A percentile compares a stretch with the other conserved stretches of the same genome.
phyloP scores from a whole-genome alignment of 768 basidiomycete species.

The Xerocomus brunneocitrinus region DNA sequence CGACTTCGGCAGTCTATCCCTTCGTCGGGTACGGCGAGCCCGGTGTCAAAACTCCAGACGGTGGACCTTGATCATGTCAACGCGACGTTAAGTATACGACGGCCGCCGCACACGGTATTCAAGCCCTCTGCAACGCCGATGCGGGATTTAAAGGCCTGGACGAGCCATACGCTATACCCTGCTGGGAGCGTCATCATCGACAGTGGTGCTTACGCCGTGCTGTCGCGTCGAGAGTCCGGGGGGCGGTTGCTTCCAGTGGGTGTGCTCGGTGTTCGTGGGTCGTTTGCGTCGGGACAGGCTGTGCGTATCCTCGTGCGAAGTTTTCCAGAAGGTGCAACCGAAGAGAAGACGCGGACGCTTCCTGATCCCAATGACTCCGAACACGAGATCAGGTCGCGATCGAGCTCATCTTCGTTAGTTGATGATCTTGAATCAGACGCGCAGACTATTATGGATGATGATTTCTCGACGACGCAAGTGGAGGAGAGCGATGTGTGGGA shows the following conservation, averaged over 20 bases:
- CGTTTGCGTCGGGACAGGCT: constrained; percentile 92
- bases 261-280: constrained; percentile 80
- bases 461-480: constrained; percentile 25
- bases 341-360: constrained; percentile 27
- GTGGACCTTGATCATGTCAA: constrained; percentile 25
- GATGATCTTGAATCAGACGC: constrained; percentile 25
- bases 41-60: constrained; percentile 19
- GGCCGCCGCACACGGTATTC: constrained; percentile 90
- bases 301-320: constrained; percentile 72
- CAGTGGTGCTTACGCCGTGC: constrained; percentile 79
- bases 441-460: constrained; percentile 30
- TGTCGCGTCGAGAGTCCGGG: constrained; percentile 82
- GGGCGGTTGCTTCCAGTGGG: constrained; percentile 91
- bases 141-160: constrained; percentile 92
- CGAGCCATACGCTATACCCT: constrained; percentile 88
- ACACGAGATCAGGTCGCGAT: constrained; percentile 32
- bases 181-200: constrained; percentile 89
- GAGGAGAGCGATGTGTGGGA: constrained; percentile 57
- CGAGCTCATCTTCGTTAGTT: constrained; percentile 32
- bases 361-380: constrained; percentile 18
- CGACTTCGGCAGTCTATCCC: constrained; percentile 36
- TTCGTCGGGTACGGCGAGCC: constrained; percentile 29
- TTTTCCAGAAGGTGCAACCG: constrained; percentile 19
- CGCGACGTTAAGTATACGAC: constrained; percentile 22
- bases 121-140: constrained; percentile 65